A percentile compares a stretch with the other conserved stretches of the same genome.
phyloP scores from a whole-genome alignment of 306 rosid species.

The Canavalia gladiata region DNA sequence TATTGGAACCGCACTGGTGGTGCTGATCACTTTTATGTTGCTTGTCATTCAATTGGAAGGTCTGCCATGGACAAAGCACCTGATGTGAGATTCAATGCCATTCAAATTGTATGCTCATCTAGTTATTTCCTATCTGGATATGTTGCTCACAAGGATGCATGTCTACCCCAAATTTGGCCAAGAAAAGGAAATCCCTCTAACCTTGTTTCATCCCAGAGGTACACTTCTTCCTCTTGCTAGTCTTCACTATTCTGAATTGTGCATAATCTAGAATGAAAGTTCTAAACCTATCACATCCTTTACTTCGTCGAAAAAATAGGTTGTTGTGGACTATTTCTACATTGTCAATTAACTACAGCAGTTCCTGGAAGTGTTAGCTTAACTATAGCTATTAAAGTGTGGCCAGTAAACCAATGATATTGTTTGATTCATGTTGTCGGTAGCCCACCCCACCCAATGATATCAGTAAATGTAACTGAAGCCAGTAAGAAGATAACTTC shows the following conservation, averaged over 20 bases:
- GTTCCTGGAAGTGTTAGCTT: not conserved
- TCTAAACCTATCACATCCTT: not conserved
- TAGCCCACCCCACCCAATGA: not conserved
- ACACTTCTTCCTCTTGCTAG: slow-evolving; percentile 15
- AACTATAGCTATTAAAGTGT: not conserved
- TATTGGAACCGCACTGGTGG: slow-evolving; percentile 84
- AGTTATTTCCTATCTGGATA: slow-evolving; percentile 70
- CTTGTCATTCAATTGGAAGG: slow-evolving; percentile 87
- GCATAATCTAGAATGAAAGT: not conserved
- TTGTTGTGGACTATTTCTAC: slow-evolving; percentile 2
- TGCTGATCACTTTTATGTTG: slow-evolving; percentile 80
- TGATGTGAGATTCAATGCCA: slow-evolving; percentile 67
- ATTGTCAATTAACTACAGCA: not conserved
- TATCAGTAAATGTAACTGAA: not conserved
- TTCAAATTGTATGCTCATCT: slow-evolving; percentile 85
- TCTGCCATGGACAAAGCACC: slow-evolving; percentile 75
- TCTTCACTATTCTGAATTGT: not conserved
- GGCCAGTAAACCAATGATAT: not conserved
- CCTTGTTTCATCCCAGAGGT: slow-evolving; percentile 74
- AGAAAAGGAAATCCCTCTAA: slow-evolving; percentile 64
- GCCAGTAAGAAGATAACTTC: slow-evolving; percentile 23
- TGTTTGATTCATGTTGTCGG: not conserved
- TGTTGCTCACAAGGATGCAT: slow-evolving; percentile 77
- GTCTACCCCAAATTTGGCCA: slow-evolving; percentile 87
- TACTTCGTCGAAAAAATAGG: slow-evolving; percentile 5